Conservation (phyloP, 805 yeast species). For the Wickerhamomyces canadensis region DNA sequence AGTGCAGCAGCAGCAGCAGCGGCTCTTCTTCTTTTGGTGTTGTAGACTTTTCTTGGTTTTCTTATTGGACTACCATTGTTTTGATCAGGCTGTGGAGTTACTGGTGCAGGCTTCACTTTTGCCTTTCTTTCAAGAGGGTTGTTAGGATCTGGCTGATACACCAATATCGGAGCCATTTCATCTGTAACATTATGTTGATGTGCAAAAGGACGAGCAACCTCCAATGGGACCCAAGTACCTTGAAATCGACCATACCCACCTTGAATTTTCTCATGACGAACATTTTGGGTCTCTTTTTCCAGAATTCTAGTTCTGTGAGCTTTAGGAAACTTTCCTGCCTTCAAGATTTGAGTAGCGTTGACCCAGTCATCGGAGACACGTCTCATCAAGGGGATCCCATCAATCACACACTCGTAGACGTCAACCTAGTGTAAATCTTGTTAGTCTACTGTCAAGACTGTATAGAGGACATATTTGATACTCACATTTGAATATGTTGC, state of each 20-base stretch:
- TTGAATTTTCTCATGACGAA: constrained; percentile 69
- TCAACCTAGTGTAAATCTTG: too few species aligned
- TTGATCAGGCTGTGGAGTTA: constrained; percentile 11
- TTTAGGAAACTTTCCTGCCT: constrained; percentile 73
- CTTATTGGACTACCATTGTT: constrained; percentile 12
- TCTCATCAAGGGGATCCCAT: constrained; percentile 54
- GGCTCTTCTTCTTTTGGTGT: constrained; percentile 20
- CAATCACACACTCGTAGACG: constrained; percentile 25
- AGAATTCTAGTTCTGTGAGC: constrained; percentile 72
- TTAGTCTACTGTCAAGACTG: too few species aligned
- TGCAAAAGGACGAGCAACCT: constrained; percentile 55
- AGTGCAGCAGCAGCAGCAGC: constrained; percentile 22
- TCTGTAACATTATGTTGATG: constrained; percentile 45
- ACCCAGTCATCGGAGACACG: constrained; percentile 92
- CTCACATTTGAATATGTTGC: constrained; percentile 25
- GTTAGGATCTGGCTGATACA: constrained; percentile 44
- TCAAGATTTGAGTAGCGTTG: constrained; percentile 76
- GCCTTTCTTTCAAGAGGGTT: constrained; percentile 38
- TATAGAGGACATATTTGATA: neutral
- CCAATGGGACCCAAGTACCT: constrained; percentile 81
- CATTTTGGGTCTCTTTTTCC: constrained; percentile 68
- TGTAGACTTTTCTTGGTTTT: constrained; percentile 19
- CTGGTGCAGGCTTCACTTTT: constrained; percentile 18
- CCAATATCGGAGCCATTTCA: constrained; percentile 45
- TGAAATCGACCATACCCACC: constrained; percentile 85